Conservation (phyloP, 768 basidiomycete genomes). For the Tylopilus intermedius region DNA sequence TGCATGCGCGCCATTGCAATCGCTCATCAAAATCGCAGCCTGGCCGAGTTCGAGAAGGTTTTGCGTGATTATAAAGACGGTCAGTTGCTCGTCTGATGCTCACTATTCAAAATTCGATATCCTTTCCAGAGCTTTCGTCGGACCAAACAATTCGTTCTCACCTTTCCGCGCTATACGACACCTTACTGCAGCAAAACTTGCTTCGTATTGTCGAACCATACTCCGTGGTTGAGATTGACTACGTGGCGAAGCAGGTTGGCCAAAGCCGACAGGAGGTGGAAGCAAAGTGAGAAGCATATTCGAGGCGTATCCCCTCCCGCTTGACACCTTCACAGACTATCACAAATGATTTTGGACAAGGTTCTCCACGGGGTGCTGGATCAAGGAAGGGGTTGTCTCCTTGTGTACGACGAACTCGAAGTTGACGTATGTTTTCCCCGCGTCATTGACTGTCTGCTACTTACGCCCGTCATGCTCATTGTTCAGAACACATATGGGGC, state of each 20-base stretch:
- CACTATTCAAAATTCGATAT: neutral
- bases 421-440: slow-evolving; percentile 61
- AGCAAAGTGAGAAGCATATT: slow-evolving; percentile 60
- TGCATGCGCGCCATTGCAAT: slow-evolving; percentile 93
- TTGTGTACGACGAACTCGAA: slow-evolving; percentile 86
- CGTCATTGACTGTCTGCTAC: neutral
- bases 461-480: slow-evolving; percentile 2
- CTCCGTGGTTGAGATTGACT: slow-evolving; percentile 82
- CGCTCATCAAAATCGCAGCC: slow-evolving; percentile 87
- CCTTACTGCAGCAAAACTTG: slow-evolving; percentile 91
- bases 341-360: slow-evolving; percentile 98
- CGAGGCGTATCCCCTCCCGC: neutral
- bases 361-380: slow-evolving; percentile 94
- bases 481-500: slow-evolving; percentile 79
- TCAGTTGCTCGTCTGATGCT: slow-evolving; percentile 21
- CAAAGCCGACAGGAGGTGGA: slow-evolving; percentile 87
- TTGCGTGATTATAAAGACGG: slow-evolving; percentile 83
- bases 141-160: slow-evolving; percentile 96
- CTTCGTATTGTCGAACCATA: slow-evolving; percentile 95
- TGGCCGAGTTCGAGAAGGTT: slow-evolving; percentile 85
- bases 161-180: slow-evolving; percentile 91
- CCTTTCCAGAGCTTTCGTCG: slow-evolving; percentile 74
- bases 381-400: slow-evolving; percentile 85
- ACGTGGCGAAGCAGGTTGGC: slow-evolving; percentile 82
- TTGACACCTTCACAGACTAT: slow-evolving; percentile 51